These are phyloP conservation scores for Trypanosoma conorhini DNA, from an alignment of 208 protist genomes.

Conservation along the genomic window DNA sequence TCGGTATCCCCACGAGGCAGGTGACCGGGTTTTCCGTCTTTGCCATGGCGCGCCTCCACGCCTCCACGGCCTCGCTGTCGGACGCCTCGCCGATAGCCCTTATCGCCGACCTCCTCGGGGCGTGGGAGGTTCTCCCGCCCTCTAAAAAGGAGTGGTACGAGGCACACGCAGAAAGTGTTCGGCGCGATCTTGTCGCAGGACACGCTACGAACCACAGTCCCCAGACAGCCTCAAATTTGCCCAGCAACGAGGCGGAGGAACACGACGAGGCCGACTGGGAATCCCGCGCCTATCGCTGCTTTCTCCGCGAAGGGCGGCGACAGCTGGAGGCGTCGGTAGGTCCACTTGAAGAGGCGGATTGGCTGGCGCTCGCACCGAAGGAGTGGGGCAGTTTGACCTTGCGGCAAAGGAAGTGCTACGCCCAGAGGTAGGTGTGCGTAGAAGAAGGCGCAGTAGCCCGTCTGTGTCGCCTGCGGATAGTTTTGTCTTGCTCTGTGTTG, in stretches of 20 bases:
- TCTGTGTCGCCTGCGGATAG: neutral
- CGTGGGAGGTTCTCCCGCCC: conserved; percentile 71
- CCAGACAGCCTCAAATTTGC: neutral
- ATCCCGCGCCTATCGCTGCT: conserved; percentile 9
- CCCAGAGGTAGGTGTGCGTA: neutral
- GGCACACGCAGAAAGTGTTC: conserved; percentile 42
- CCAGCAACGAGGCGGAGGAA: neutral
- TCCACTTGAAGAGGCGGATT: conserved; percentile 35
- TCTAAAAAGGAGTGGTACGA: conserved; percentile 48
- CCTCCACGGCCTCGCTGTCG: conserved; percentile 37
- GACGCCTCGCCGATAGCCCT: conserved; percentile 39
- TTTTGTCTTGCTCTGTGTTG: neutral
- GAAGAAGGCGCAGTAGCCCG: neutral
- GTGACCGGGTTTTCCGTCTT: conserved; percentile 73
- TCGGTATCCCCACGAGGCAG: conserved; percentile 48
- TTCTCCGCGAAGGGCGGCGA: neutral
- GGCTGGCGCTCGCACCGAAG: conserved; percentile 58
- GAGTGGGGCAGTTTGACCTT: conserved; percentile 68
- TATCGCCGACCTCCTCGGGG: conserved; percentile 68
- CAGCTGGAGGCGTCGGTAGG: conserved; percentile 19
- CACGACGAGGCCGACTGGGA: conserved; percentile 11
- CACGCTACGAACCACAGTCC: neutral
- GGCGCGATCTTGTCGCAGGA: conserved; percentile 16
- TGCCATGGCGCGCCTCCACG: conserved; percentile 58
- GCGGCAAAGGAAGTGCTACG: conserved; percentile 47